Evolutionary conservation across 345 rosid species (phyloP).

Genomic region (Firmiana major): DNA sequence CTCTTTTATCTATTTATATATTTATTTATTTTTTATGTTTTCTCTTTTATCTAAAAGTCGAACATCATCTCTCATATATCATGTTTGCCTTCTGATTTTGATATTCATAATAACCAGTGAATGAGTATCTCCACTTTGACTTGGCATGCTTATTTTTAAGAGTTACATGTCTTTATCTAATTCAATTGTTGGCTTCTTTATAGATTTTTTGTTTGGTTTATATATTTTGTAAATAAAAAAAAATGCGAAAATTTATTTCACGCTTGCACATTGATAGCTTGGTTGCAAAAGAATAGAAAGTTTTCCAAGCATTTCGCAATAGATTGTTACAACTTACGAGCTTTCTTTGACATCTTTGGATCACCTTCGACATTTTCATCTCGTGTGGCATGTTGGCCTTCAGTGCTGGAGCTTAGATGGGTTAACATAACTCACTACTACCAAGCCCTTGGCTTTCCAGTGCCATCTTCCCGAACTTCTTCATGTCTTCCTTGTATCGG

Average conservation of each 20-base stretch:
- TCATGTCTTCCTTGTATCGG: constrained; percentile 67
- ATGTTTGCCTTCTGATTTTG: too few species aligned
- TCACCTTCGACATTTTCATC: constrained; percentile 31
- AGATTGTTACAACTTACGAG: constrained; percentile 6
- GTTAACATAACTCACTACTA: constrained; percentile 43
- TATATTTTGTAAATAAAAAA: too few species aligned
- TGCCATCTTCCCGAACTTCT: constrained; percentile 63
- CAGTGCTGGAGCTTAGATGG: constrained; percentile 65
- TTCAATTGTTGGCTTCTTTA: too few species aligned
- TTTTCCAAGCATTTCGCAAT: neutral
- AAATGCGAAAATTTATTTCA: too few species aligned
- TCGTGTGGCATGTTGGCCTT: constrained; percentile 50
- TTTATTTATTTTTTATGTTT: neutral
- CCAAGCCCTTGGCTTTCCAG: constrained; percentile 54
- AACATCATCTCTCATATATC: too few species aligned
- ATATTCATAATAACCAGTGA: too few species aligned
- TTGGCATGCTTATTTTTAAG: too few species aligned
- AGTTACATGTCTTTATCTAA: too few species aligned
- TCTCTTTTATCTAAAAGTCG: neutral
- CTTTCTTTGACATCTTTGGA: neutral
- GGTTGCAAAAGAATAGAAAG: neutral
- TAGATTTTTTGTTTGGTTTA: too few species aligned
- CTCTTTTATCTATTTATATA: neutral
- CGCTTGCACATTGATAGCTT: neutral
- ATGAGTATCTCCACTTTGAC: too few species aligned